Evolutionary conservation across 331 rosid species (phyloP), one percentile per base, ranked within the genome.

Genomic region (Erythrophleum ivorense): DNA sequence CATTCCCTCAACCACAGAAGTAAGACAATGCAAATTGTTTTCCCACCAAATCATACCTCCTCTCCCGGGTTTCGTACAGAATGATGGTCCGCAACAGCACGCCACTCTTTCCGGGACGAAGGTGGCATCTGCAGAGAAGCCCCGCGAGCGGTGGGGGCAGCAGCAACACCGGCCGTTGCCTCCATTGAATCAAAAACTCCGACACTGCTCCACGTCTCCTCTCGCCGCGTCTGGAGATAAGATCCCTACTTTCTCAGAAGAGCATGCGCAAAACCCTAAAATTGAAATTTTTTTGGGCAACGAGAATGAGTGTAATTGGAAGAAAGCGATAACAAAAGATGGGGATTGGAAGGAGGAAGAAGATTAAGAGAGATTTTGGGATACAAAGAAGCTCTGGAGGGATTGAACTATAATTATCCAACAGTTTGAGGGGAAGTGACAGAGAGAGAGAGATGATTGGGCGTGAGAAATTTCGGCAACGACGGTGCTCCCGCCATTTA

Each of bases 31-130:
- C 66, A 70, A 69, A 72, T 63, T 60, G 29, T 60, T 60, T 82
- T 40, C 18, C 41, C 41, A 75, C 21, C 36, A 78, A 80, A 84
- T 7, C 48, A 86, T 90, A 96, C 98, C 98, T 94, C 98, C 2
- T 88, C 94, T 12, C 88, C 91, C 12, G 89, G 84, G 87, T 81
- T 91, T 57, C 93, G 91, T 1, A 77, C 78, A 14, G 93, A 83
- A 78, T 92, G 98, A 81, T 90, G 94, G 43, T 96, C 99, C 8
- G 97, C 63, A 29, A 91, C 91, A 55, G 97, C 95, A 12, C 97
- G 94, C 98, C 97, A 92, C 85, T 94, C 94, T 57, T 94, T 92
- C 57, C 98, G 91, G 4, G 87, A 71, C 10, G 90, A 75, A 64
- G 86, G 77, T 41, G 87, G 85, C 80, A 95, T 81, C 91, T 94